Evolutionary conservation across 345 rosid species (phyloP).

Genomic region (Citrus australasica): DNA sequence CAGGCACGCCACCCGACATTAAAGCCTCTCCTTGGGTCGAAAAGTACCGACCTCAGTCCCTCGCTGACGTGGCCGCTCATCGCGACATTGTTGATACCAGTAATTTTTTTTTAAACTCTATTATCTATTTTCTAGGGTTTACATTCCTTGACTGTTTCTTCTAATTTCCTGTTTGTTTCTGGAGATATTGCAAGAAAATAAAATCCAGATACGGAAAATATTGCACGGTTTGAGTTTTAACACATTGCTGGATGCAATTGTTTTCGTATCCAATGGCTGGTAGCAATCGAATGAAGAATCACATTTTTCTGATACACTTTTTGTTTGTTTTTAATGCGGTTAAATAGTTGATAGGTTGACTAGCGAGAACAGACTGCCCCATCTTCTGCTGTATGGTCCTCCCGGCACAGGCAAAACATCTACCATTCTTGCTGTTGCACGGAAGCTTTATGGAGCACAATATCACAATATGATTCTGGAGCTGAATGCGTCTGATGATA

Average conservation of each 20-base stretch:
- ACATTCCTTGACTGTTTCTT: neutral
- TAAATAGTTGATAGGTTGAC: conserved; percentile 88
- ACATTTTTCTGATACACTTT: neutral
- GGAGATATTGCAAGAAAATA: neutral
- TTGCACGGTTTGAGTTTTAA: neutral
- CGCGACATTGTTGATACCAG: conserved; percentile 98
- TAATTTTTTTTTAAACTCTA: conserved; percentile 23
- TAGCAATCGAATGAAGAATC: neutral
- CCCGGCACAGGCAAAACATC: conserved; percentile 99
- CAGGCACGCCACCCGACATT: conserved; percentile 29
- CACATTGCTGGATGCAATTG: neutral
- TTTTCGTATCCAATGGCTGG: neutral
- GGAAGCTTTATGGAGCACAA: conserved; percentile 86
- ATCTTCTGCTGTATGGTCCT: conserved; percentile 89
- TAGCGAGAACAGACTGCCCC: conserved; percentile 89
- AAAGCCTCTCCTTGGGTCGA: conserved; percentile 93
- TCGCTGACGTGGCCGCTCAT: conserved; percentile 94
- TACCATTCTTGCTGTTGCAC: conserved; percentile 92
- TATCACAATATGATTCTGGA: conserved; percentile 94
- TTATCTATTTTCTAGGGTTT: conserved; percentile 20
- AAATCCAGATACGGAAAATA: neutral
- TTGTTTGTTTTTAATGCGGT: conserved; percentile 5
- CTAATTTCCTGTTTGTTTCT: neutral
- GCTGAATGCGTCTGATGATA: conserved; percentile 92
- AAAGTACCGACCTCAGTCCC: conserved; percentile 95